phyloP scores from a whole-genome alignment of 495 filamentous ascomycete genomes.

The Neurospora sp. region DNA sequence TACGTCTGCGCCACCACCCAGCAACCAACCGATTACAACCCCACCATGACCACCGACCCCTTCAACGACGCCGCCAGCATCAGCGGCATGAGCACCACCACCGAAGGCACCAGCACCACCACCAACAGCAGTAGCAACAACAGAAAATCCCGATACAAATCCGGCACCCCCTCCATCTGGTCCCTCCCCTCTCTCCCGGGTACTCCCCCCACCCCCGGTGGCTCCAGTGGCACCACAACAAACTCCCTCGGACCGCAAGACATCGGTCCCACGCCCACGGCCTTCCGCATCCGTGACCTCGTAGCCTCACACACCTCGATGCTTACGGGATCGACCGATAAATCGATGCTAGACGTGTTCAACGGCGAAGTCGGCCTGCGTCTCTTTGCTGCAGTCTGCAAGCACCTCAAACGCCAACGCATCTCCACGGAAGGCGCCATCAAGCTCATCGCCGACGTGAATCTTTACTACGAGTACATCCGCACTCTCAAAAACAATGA shows the following conservation, averaged over 20 bases:
- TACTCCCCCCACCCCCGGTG: background rate
- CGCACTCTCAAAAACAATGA: conserved; percentile 69
- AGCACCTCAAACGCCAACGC: conserved; percentile 93
- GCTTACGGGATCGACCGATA: conserved; percentile 87
- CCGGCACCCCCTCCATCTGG: background rate
- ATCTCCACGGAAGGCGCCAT: conserved; percentile 84
- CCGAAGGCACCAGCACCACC: background rate
- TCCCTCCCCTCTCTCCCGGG: background rate
- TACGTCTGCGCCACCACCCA: conserved; percentile 88
- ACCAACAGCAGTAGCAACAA: background rate
- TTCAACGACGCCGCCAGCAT: conserved; percentile 16
- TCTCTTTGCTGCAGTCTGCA: conserved; percentile 81
- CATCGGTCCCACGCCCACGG: conserved; percentile 72
- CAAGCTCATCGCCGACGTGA: conserved; percentile 93
- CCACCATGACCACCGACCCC: conserved; percentile 35
- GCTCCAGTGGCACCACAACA: background rate
- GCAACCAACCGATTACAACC: conserved; percentile 82
- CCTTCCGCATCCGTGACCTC: conserved; percentile 68
- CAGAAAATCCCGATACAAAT: conserved; percentile 6
- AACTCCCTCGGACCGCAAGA: conserved; percentile 31
- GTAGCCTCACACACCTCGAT: conserved; percentile 82
- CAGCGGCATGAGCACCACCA: background rate
- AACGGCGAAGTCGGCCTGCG: conserved; percentile 95
- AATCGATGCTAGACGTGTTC: conserved; percentile 96
- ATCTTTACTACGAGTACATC: conserved; percentile 80